phyloP scores from a whole-genome alignment of 345 rosid genomes.

The Eucalyptus marginata region DNA sequence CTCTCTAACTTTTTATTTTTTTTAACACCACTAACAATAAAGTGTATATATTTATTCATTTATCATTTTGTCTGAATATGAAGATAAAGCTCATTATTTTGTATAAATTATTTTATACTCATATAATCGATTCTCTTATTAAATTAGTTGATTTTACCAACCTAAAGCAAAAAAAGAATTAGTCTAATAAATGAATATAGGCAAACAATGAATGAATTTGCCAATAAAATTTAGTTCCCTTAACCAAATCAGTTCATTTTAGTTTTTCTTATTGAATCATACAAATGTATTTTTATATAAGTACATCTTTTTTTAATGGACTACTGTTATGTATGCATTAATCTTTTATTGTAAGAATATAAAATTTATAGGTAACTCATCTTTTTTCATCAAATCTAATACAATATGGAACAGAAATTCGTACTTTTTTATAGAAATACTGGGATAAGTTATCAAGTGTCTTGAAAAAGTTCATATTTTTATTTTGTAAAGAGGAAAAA shows the following conservation, averaged over 20 bases:
- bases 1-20: neutral
- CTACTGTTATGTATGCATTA: neutral
- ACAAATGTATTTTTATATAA: neutral
- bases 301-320: neutral
- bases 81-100: neutral
- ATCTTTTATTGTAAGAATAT: neutral
- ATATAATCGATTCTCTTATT: neutral
- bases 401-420: neutral
- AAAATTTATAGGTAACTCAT: neutral
- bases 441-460: neutral
- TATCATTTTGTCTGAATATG: neutral
- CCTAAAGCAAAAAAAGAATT: neutral
- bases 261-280: neutral
- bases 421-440: neutral
- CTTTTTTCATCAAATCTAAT: neutral
- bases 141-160: neutral
- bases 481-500: neutral
- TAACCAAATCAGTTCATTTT: neutral
- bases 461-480: neutral
- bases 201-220: neutral
- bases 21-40: neutral
- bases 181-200: neutral
- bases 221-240: neutral
- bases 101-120: neutral
- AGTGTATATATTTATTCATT: neutral